Percentiles rank a stretch among this genome's conserved stretches.
These are phyloP conservation scores for Colletotrichum neosansevieriae DNA, from an alignment of 2,329 filamentous ascomycete genomes.

Conservation along the genomic window DNA sequence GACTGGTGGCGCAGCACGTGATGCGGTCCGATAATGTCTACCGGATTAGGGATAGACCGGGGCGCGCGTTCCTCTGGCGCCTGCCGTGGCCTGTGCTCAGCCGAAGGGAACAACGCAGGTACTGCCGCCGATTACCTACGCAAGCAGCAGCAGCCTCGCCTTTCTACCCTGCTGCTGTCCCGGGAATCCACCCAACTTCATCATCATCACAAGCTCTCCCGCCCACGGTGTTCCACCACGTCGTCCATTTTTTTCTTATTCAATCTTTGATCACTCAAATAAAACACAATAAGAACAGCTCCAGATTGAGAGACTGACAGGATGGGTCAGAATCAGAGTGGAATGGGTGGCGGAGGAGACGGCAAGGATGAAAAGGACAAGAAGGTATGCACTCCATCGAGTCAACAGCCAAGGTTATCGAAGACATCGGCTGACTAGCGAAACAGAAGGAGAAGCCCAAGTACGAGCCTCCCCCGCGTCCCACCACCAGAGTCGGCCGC, in stretches of 20 bases:
- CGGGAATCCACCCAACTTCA: constrained; percentile 43
- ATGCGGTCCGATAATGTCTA: too few relatives aligned
- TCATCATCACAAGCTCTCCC: constrained; percentile 36
- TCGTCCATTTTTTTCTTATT: not conserved
- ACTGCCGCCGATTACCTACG: constrained; percentile 33
- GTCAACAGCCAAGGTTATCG: not conserved
- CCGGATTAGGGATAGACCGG: constrained; percentile 1
- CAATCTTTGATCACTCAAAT: not conserved
- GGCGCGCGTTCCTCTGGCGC: constrained; percentile 59
- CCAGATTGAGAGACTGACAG: not conserved
- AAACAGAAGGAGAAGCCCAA: constrained; percentile 98
- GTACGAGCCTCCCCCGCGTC: constrained; percentile 98
- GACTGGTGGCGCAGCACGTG: too few relatives aligned
- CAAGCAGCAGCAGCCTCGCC: constrained; percentile 38
- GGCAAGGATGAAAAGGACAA: constrained; percentile 91
- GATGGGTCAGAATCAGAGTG: constrained; percentile 85
- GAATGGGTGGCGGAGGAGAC: constrained; percentile 83
- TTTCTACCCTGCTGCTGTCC: constrained; percentile 45
- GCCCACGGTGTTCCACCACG: not conserved
- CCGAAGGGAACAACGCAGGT: constrained; percentile 10
- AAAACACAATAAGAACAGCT: not conserved
- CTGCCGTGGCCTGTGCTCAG: constrained; percentile 46
- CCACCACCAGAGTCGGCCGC: constrained; percentile 94
- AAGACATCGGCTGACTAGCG: constrained; percentile 18
- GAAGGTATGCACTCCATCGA: constrained; percentile 72